Base-by-base conservation (phyloP, 2,329 filamentous ascomycete genomes). In the Colletotrichum sp. region DNA sequence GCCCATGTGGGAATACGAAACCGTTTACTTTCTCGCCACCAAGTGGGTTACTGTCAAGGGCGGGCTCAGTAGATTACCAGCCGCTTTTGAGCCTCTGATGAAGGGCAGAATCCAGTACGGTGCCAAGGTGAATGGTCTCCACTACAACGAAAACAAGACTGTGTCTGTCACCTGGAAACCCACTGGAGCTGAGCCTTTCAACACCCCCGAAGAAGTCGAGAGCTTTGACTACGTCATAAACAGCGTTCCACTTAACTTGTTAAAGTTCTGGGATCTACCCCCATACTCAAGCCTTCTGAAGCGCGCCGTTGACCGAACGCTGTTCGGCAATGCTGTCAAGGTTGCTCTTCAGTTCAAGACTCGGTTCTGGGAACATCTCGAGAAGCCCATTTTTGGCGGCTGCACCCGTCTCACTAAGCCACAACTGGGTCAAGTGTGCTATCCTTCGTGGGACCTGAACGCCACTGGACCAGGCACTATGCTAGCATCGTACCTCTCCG, bases 331-430 rank as follows among this genome's bases (percentile, higher is more conserved):
- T 8, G 78, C 80, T 3, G 77, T 79, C 66, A 84, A 84, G 78
- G 86, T 92, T 3, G 87, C 90, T 1, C 82, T 92, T 4, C 90
- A 90, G 78, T 92, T 91, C 82, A 85, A 89, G 78, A 89, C 89
- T 0, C 88, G 91, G 13, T 81, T 80, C 77, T 81, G 80, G 80
- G 79, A 81, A 55, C 26, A 83, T 70, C 78, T 80, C 13, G 80
- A 81, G 5, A 69, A 74, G 18, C 80, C 80, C 56, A 81, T 81
- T 55, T 81, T 79, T 73, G 82, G 91, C 34, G 90, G 91, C 36
- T 92, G 89, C 69, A 87, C 87, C 60, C 81, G 82, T 15, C 84
- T 84, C 8, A 84, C 88, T 66, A 88, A 89, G 48, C 82, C 85
- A 2, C 85, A 87, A 16, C 85, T 90, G 60, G 87, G 88, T 52